Evolutionary conservation across 768 basidiomycete genomes (phyloP).

Genomic region (Boletus tylopilopsis): DNA sequence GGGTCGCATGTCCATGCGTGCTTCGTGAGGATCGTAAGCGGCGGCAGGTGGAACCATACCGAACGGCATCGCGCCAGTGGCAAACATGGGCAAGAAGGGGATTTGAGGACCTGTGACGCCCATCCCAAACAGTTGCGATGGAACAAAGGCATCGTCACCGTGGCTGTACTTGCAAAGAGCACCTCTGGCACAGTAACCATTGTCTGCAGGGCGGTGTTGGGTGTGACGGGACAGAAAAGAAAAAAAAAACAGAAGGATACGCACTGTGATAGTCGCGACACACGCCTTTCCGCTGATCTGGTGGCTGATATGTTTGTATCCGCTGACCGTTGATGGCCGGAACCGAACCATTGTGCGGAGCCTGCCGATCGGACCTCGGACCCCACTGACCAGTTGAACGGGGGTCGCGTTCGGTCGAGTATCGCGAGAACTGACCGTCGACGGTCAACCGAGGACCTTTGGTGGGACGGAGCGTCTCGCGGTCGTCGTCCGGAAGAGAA

Average conservation of each 20-base stretch:
- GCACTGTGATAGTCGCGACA: slow-evolving; percentile 93
- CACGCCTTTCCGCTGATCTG: slow-evolving; percentile 69
- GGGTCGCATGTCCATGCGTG: slow-evolving; percentile 77
- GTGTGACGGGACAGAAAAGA: slow-evolving; percentile 2
- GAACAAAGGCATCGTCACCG: slow-evolving; percentile 82
- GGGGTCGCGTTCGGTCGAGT: slow-evolving; percentile 41
- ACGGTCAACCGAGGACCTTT: slow-evolving; percentile 69
- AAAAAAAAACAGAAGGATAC: slow-evolving; percentile 31
- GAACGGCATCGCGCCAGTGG: slow-evolving; percentile 51
- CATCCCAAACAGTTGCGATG: slow-evolving; percentile 63
- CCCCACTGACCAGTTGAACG: slow-evolving; percentile 43
- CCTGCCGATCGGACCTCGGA: slow-evolving; percentile 31
- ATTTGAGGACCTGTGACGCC: slow-evolving; percentile 39
- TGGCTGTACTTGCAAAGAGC: slow-evolving; percentile 90
- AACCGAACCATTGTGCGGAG: slow-evolving; percentile 24
- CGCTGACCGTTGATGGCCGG: slow-evolving; percentile 41
- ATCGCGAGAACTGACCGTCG: slow-evolving; percentile 68
- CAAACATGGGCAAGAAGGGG: slow-evolving; percentile 73
- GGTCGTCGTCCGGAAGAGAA: slow-evolving; percentile 57
- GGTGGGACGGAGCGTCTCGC: slow-evolving; percentile 52
- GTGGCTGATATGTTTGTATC: slow-evolving; percentile 61
- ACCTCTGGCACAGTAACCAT: slow-evolving; percentile 88
- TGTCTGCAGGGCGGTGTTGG: slow-evolving; percentile 48
- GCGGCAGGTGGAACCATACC: slow-evolving; percentile 43
- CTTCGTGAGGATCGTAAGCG: slow-evolving; percentile 75